Evolutionary conservation across 371 early-diverging fungal genomes (phyloP).

Genomic region (Mortierella sp.): DNA sequence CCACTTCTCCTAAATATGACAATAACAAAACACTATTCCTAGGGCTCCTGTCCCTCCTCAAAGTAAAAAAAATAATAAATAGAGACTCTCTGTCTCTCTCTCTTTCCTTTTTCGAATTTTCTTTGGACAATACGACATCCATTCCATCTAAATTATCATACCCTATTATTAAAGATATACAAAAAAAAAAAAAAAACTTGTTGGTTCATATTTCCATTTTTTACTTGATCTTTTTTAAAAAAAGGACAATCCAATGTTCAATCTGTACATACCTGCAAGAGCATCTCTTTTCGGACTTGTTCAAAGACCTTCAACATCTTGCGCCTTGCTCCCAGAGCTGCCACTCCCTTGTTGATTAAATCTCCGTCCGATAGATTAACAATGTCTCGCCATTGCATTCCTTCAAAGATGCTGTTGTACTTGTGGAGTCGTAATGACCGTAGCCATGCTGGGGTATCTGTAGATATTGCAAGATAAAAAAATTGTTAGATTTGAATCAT

Average conservation of each 20-base stretch:
- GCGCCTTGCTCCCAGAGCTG: constrained; percentile 93
- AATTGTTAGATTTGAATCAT: not conserved
- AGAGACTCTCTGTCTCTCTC: not conserved
- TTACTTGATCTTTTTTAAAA: too few relatives aligned
- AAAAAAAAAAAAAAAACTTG: not conserved
- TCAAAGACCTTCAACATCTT: constrained; percentile 97
- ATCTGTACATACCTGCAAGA: constrained; percentile 36
- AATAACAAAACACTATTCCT: not conserved
- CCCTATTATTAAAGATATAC: constrained; percentile 1
- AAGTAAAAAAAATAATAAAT: not conserved
- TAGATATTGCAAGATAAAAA: not conserved
- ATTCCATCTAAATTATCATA: constrained; percentile 3
- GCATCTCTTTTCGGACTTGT: constrained; percentile 74
- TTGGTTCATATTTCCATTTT: too few relatives aligned
- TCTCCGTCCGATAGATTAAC: constrained; percentile 88
- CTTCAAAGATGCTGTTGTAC: constrained; percentile 90
- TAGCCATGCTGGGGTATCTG: constrained; percentile 95
- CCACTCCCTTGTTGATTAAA: constrained; percentile 87
- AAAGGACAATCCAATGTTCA: not conserved
- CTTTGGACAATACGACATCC: not conserved
- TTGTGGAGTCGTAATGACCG: constrained; percentile 93
- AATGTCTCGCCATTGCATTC: constrained; percentile 89
- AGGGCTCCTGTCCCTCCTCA: not conserved
- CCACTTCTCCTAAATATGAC: not conserved
- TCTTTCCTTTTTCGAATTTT: not conserved